These are phyloP conservation scores for Cladorrhinum samala DNA, from an alignment of 495 filamentous ascomycete species.

Conservation along the genomic window DNA sequence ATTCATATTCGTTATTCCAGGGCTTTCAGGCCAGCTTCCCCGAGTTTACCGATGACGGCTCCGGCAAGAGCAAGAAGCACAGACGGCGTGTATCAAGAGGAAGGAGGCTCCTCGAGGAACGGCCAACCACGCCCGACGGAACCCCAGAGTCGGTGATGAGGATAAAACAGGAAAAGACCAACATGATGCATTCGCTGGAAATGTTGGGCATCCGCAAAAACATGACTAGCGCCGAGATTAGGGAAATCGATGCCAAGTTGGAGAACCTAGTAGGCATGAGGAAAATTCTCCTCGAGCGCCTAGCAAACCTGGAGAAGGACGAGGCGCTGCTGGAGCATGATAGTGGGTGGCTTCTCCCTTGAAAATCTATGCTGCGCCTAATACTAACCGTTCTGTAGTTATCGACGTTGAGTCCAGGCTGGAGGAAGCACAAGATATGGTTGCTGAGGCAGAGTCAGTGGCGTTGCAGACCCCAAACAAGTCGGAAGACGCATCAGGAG, in stretches of 20 bases:
- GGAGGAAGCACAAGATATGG: conserved; percentile 74
- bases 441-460: conserved; percentile 60
- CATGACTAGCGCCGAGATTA: conserved; percentile 94
- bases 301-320: conserved; percentile 87
- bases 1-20: conserved; percentile 88
- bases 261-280: conserved; percentile 90
- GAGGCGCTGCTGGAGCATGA: conserved; percentile 87
- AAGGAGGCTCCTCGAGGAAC: conserved; percentile 65
- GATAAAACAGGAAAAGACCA: conserved; percentile 69
- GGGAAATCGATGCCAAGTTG: conserved; percentile 95
- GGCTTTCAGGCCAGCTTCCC: conserved; percentile 90
- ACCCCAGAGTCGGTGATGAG: conserved; percentile 59
- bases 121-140: conserved; percentile 37
- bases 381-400: conserved; percentile 43
- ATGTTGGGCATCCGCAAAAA: conserved; percentile 92
- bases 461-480: conserved; percentile 47
- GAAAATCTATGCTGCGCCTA: neutral
- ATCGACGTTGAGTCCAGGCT: conserved; percentile 77
- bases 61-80: conserved; percentile 64
- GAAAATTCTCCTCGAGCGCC: conserved; percentile 81
- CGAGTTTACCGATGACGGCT: conserved; percentile 59
- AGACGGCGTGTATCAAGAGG: conserved; percentile 63
- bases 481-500: conserved; percentile 47
- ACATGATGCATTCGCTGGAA: conserved; percentile 74
- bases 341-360: conserved; percentile 42